Evolutionary conservation across 768 basidiomycete genomes (phyloP).

Genomic region (Suillus tomentosus): DNA sequence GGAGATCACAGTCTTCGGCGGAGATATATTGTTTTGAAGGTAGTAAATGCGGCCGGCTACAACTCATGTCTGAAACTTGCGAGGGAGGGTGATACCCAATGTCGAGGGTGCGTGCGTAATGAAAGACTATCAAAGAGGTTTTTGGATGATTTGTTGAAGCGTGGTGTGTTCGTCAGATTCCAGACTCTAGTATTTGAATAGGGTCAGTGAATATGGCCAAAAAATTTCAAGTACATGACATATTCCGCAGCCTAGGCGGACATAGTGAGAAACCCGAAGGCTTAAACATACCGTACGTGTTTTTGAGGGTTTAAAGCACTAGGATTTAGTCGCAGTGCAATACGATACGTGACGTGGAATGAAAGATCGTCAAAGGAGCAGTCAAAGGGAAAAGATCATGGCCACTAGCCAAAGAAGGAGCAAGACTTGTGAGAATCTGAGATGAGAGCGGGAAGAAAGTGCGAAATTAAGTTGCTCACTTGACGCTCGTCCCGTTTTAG

Average conservation of each 20-base stretch:
- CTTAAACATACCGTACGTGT: constrained; percentile 29
- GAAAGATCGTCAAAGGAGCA: constrained; percentile 16
- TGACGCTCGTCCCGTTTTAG: constrained; percentile 22
- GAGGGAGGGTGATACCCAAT: constrained; percentile 22
- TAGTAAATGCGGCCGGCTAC: constrained; percentile 27
- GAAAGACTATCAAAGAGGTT: constrained; percentile 13
- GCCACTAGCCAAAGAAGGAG: constrained; percentile 21
- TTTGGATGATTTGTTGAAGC: constrained; percentile 18
- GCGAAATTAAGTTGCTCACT: constrained; percentile 13
- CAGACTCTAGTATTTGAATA: constrained; percentile 19
- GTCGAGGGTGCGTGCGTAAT: constrained; percentile 16
- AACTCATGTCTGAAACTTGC: constrained; percentile 12
- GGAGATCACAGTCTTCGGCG: constrained; percentile 26
- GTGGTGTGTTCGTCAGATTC: constrained; percentile 22
- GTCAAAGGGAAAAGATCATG: constrained; percentile 14
- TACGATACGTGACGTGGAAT: constrained; percentile 5
- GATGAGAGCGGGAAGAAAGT: constrained; percentile 5
- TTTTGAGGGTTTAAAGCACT: constrained; percentile 14
- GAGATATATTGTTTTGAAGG: constrained; percentile 24
- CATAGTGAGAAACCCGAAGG: constrained; percentile 7
- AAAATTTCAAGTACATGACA: constrained; percentile 8
- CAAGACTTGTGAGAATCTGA: background rate
- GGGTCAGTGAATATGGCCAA: constrained; percentile 17
- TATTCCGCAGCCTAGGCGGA: constrained; percentile 11
- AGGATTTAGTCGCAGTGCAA: background rate